Conservation (phyloP, 805 yeast species). For the Candida chilensis region DNA sequence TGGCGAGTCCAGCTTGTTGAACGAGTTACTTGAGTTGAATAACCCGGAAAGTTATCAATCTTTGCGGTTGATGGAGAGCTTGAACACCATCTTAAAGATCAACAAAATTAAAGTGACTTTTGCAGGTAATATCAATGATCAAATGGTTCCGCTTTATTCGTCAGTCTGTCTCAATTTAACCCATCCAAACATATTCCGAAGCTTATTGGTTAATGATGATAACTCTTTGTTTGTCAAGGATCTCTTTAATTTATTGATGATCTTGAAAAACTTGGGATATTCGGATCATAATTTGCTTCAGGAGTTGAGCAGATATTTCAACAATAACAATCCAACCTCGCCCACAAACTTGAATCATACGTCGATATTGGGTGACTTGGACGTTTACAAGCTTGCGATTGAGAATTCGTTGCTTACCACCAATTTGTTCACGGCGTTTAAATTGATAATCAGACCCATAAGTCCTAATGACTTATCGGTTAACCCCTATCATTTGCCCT, state of each 20-base stretch:
- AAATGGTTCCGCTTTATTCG: slow-evolving; percentile 40
- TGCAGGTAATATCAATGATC: slow-evolving; percentile 44
- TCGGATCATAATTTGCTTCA: slow-evolving; percentile 30
- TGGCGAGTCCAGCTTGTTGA: slow-evolving; percentile 10
- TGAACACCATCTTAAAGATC: slow-evolving; percentile 28
- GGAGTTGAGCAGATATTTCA: slow-evolving; percentile 33
- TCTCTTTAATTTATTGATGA: slow-evolving; percentile 37
- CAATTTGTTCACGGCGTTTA: not conserved
- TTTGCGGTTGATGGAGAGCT: slow-evolving; percentile 25
- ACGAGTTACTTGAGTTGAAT: slow-evolving; percentile 30
- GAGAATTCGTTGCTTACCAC: not conserved
- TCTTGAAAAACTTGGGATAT: slow-evolving; percentile 41
- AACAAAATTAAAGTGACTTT: slow-evolving; percentile 36
- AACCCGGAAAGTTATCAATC: slow-evolving; percentile 29
- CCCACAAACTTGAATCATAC: slow-evolving; percentile 8
- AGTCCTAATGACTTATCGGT: not conserved
- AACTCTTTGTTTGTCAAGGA: slow-evolving; percentile 32
- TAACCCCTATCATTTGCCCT: slow-evolving; percentile 17
- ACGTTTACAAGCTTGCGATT: not conserved
- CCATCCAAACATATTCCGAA: slow-evolving; percentile 51
- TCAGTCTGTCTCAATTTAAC: slow-evolving; percentile 42
- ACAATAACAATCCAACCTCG: slow-evolving; percentile 21
- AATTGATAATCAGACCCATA: not conserved
- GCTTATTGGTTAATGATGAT: slow-evolving; percentile 41
- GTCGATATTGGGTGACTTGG: slow-evolving; percentile 3